Evolutionary conservation across 176 grass and related monocot genomes (phyloP), one percentile per base, ranked within the genome.

Genomic region (Elaeis guineensis): DNA sequence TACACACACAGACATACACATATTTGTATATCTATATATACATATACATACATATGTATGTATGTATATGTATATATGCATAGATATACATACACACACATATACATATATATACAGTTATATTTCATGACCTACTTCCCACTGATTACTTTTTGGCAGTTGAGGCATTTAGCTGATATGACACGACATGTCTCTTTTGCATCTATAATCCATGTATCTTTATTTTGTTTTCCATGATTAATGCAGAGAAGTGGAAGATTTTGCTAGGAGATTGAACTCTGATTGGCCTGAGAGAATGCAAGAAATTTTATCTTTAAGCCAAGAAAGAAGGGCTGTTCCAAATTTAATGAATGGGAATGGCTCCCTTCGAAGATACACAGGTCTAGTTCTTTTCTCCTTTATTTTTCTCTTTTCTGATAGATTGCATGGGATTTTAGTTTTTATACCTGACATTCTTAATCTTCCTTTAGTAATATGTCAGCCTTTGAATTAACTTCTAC

Each of bases 181-280:
- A 53, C 71, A 63, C 49, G 35, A 17, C 71, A 26, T 61, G 52
- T n/a, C 53, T 49, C 59, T 20, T 65, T 16, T 78, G 49, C 61
- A 56, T 51, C 1, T 15, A 57, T 30, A 75, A 50, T 30, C 24
- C 51, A 60, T 61, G 17, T 23, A 76, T 84, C 26, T 19, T 69
- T 54, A 74, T 68, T 61, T 60, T 56, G 21, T 53, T 30, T 29
- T 3, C 35, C 9, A 28, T 63, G 25, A 49, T 55, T 60, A 21
- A 62, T 78, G 58, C 88, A 99, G 94, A 69, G 94, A 99, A 93
- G 94, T 99, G 21, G 94, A 93, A 63, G 94, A 93, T 72, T 99
- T 99, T 5, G 88, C 94, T 9, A 82, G 94, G 68, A 86, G 94
- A 84, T 73, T 99, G 77, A 99, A 89, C 73, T 92, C 88, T 25